These are phyloP conservation scores for Fusarium sp. DNA, from an alignment of 2,329 filamentous ascomycete species.

Conservation along the genomic window DNA sequence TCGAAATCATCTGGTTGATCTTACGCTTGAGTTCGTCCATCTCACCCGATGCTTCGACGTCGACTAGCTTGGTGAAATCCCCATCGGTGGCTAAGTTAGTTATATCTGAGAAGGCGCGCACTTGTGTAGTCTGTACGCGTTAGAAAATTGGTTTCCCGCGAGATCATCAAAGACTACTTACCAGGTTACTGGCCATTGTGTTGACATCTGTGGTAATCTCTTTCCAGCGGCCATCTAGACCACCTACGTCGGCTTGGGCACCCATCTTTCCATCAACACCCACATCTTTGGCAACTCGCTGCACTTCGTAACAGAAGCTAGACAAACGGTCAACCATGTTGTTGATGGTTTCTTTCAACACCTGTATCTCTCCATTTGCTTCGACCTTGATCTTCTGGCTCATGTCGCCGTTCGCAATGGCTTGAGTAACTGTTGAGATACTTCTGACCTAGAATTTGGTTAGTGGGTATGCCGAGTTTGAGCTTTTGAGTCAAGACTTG, in stretches of 20 bases:
- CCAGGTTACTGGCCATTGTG: slow-evolving; percentile 82
- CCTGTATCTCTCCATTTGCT: slow-evolving; percentile 92
- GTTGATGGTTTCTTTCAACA: slow-evolving; percentile 96
- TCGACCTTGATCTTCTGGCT: slow-evolving; percentile 96
- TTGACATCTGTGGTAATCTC: slow-evolving; percentile 98
- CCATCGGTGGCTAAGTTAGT: slow-evolving; percentile 98
- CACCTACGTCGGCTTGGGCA: slow-evolving; percentile 93
- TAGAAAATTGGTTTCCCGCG: background rate
- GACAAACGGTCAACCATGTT: slow-evolving; percentile 98
- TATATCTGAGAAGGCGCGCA: slow-evolving; percentile 97
- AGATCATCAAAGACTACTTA: slow-evolving; percentile 47
- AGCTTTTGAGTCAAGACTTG: background rate
- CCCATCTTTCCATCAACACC: slow-evolving; percentile 99
- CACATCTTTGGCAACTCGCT: slow-evolving; percentile 94
- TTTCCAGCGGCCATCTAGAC: slow-evolving; percentile 94
- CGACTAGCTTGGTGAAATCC: slow-evolving; percentile 96
- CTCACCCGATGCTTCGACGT: slow-evolving; percentile 95
- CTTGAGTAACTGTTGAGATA: slow-evolving; percentile 94
- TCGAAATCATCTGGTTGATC: slow-evolving; percentile 99
- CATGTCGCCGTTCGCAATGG: slow-evolving; percentile 95
- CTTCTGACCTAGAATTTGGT: slow-evolving; percentile 73
- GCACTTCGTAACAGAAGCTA: slow-evolving; percentile 95
- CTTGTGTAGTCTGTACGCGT: slow-evolving; percentile 84
- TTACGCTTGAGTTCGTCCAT: slow-evolving; percentile 99
- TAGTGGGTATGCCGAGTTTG: background rate